A percentile compares a stretch with the other conserved stretches of the same genome.
Conservation (phyloP, 2,329 filamentous ascomycete genomes). For the Aspergillus fructus region DNA sequence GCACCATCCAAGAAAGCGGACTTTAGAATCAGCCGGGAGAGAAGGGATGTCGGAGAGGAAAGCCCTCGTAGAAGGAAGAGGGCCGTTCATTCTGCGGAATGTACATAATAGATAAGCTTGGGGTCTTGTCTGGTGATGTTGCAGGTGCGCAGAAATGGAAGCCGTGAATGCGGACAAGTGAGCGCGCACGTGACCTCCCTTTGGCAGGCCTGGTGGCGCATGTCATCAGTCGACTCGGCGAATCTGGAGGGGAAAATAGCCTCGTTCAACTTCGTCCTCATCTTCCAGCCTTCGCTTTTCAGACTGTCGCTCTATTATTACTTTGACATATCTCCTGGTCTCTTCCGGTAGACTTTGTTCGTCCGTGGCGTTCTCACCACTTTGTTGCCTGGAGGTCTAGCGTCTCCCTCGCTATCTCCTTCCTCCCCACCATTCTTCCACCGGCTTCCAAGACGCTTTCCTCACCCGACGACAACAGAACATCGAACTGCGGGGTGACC, state of each 20-base stretch:
- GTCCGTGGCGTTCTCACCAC: neutral
- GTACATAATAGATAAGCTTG: slow-evolving; percentile 3
- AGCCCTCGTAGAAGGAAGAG: slow-evolving; percentile 63
- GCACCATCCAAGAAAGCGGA: slow-evolving; percentile 91
- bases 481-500: neutral
- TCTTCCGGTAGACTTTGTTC: neutral
- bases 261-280: slow-evolving; percentile 1
- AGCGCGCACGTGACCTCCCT: slow-evolving; percentile 33
- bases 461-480: neutral
- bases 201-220: slow-evolving; percentile 33
- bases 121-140: neutral
- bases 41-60: slow-evolving; percentile 62
- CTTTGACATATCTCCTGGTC: neutral
- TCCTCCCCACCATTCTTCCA: slow-evolving; percentile 7
- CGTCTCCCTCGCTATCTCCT: slow-evolving; percentile 1
- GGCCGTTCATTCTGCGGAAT: slow-evolving; percentile 45
- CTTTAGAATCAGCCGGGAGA: slow-evolving; percentile 65
- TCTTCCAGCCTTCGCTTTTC: neutral
- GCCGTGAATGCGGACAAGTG: neutral
- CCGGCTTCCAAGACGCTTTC: slow-evolving; percentile 9
- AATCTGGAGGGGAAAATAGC: slow-evolving; percentile 27
- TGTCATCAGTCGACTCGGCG: slow-evolving; percentile 27
- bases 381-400: neutral
- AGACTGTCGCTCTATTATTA: neutral
- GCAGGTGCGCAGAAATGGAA: neutral